Conservation (phyloP, 805 yeast species). For the Metschnikowia baotianmanensis region DNA sequence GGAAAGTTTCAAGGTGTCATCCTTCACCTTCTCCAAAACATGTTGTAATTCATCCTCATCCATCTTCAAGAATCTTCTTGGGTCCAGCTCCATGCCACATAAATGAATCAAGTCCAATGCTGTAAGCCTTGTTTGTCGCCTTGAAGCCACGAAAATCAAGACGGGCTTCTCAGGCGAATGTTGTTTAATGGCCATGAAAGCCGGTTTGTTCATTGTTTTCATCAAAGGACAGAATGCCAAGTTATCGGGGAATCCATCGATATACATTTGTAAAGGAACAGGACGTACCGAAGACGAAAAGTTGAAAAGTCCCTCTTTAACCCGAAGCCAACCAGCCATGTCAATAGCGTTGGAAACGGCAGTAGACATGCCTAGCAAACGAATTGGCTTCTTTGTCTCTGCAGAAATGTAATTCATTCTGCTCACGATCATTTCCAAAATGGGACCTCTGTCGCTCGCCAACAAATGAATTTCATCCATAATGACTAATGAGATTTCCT, state of each 20-base stretch:
- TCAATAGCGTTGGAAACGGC: constrained; percentile 85
- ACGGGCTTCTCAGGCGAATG: constrained; percentile 87
- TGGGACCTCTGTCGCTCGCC: constrained; percentile 85
- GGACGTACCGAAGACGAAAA: constrained; percentile 83
- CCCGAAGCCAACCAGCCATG: constrained; percentile 83
- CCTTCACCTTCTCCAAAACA: constrained; percentile 58
- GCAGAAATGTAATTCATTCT: constrained; percentile 73
- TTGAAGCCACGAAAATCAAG: constrained; percentile 78
- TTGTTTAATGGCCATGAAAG: constrained; percentile 86
- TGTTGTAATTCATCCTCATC: constrained; percentile 58
- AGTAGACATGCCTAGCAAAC: constrained; percentile 77
- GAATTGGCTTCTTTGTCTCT: constrained; percentile 55
- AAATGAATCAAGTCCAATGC: constrained; percentile 75
- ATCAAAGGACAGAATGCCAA: constrained; percentile 78
- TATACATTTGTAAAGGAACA: constrained; percentile 82
- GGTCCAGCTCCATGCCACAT: constrained; percentile 77
- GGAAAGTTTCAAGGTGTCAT: constrained; percentile 74
- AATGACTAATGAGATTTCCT: constrained; percentile 68
- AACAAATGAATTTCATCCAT: constrained; percentile 85
- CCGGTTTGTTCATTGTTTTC: constrained; percentile 89
- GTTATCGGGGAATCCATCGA: constrained; percentile 82
- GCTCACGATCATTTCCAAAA: constrained; percentile 85
- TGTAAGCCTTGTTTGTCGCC: constrained; percentile 79
- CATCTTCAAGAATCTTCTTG: constrained; percentile 67
- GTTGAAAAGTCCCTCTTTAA: constrained; percentile 69